Percentiles rank a stretch among this genome's conserved stretches.
Conservation (phyloP, 1,284 basidiomycete species). For the Sanghuangporus baumii region DNA sequence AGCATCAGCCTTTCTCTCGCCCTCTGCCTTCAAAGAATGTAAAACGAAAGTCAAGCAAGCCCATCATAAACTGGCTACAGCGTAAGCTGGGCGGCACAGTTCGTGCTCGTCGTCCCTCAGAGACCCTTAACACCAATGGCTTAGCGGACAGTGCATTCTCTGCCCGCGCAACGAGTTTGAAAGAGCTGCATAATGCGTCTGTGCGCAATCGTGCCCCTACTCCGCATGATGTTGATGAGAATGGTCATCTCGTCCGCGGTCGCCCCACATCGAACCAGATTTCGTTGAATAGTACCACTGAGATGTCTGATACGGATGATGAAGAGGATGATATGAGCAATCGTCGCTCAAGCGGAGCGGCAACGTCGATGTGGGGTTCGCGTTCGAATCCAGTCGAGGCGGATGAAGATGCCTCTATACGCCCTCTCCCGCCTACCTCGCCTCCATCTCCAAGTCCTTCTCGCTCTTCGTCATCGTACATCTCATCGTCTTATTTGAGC, state of each 20-base stretch:
- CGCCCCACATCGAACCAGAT: conserved; percentile 48
- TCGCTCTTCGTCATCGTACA: conserved; percentile 72
- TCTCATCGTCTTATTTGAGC: conserved; percentile 70
- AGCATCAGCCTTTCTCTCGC: not conserved
- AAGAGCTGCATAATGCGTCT: conserved; percentile 1
- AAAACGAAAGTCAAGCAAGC: conserved; percentile 57
- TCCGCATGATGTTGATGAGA: conserved; percentile 32
- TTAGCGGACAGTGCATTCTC: conserved; percentile 5
- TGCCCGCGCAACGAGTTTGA: conserved; percentile 7
- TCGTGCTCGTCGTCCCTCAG: conserved; percentile 40
- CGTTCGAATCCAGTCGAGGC: conserved; percentile 69
- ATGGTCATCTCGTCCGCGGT: conserved; percentile 27
- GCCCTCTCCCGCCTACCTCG: conserved; percentile 80
- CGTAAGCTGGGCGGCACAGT: conserved; percentile 74
- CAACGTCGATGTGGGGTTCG: conserved; percentile 64
- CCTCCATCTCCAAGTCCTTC: conserved; percentile 82
- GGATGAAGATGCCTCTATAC: conserved; percentile 85
- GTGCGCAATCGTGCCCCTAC: not conserved
- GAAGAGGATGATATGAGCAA: conserved; percentile 40
- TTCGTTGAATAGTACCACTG: conserved; percentile 56
- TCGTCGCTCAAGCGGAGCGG: conserved; percentile 49
- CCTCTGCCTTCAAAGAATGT: conserved; percentile 12
- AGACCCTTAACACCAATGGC: conserved; percentile 19
- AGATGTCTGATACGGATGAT: conserved; percentile 37
- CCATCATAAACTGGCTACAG: conserved; percentile 88